Base-by-base conservation (phyloP, 805 yeast genomes). In the Isabelozyma pseudorhagii region DNA sequence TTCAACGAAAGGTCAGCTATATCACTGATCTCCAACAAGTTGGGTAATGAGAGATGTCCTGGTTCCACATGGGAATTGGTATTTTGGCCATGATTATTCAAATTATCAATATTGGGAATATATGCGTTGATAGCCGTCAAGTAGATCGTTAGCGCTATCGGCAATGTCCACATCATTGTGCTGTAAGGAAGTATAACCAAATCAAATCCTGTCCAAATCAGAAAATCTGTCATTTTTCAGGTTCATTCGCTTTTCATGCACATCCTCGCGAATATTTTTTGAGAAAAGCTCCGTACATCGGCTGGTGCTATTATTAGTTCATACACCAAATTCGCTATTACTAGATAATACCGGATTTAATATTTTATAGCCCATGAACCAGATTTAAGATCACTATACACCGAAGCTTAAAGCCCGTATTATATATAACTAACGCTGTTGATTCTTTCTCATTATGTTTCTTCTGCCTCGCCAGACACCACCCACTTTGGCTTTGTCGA, bases 401-500 rank as follows among this genome's bases (percentile, higher is more conserved):
- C 1, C 17, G 17, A 15, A 15, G 17, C 17, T 2, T 15, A 15
- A 31, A 9, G 8, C 36, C 36, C 36, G 3, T 31, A 31, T 15
- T 15, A 15, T 31, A 31, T 31, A 13, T 28, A n/a, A 15, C 40
- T 45, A 39, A 34, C 56, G 42, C 40, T 52, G 48, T 38, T 58
- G 58, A 34, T 64, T 52, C 48, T 68, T 55, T 50, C 85, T 72
- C 62, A 67, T 65, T 5, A 84, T 75, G 55, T 82, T 83, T 42
- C 84, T 69, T 47, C 91, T 67, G 4, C 78, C 75, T 54, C 75
- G 82, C 81, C 85, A 81, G 4, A 78, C 76, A 13, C 80, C 81
- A 38, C 83, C 86, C 15, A 82, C 71, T 29, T 69, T 73, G 31
- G 69, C 72, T 36, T 57, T 57, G n/a, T 57, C 61, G 36, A 68